Base-by-base conservation (phyloP, 2,329 filamentous ascomycete species). In the Lachnum nothofagi region DNA sequence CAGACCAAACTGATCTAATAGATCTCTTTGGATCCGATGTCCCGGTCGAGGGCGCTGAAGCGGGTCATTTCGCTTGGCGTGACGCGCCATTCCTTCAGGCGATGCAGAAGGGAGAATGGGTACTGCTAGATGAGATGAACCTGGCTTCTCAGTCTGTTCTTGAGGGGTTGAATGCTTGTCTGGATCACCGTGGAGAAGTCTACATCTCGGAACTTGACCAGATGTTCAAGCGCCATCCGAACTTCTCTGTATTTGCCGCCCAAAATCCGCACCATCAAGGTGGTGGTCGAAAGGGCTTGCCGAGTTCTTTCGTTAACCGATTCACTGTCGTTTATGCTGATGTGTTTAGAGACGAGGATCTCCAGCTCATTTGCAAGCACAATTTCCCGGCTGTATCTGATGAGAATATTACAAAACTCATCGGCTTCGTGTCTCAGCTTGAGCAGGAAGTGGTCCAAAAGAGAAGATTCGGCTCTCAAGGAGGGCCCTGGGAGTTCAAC, bases 321-420 rank as follows among this genome's bases (percentile, higher is more conserved):
- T 98, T 98, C 66, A 93, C 94, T 31, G 91, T 98, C 16, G 94
- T 98, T 0, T 97, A 97, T 68, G 90, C 93, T 49, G 93, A 98
- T 63, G 80, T 90, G 4, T 93, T 98, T 65, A 85, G 79, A 14
- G 76, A 85, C 22, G 78, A 88, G 25, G 93, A 98, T 71, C 70
- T 98, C 51, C 77, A 85, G 51, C 72, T 86, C 40, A 97, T 98
- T 55, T 94, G 90, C 40, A 74, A 77, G 22, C 86, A 85, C 58
- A 82, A 87, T 52, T 96, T 88, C 63, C 83, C 88, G 0, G 65
- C 70, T 1, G 76, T 91, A 19, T 67, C 79, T 0, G 59, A 70
- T 0, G 70, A 78, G 1, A 78, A 82, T 24, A 79, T 91, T 17
- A 71, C 75, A 22, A 80, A 76, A 34, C 72, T 95, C 44, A 90